Evolutionary conservation across 208 protist genomes (phyloP).

Genomic region (Porcisia hertigi): DNA sequence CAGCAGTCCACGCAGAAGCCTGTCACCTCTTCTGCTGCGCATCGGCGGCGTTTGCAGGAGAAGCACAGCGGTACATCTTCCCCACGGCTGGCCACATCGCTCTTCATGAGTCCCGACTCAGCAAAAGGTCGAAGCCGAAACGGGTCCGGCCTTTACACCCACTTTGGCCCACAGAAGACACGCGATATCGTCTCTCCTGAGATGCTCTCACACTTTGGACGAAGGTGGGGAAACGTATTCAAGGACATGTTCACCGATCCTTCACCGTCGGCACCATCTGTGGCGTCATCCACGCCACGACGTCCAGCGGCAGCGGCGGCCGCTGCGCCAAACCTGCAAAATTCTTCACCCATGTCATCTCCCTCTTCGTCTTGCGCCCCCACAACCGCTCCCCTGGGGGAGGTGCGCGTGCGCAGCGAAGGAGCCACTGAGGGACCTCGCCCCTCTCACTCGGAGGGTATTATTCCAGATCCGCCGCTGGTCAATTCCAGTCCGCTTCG

Average conservation of each 20-base stretch:
- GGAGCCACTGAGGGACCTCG: neutral
- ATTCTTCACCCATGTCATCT: neutral
- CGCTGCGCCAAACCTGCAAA: neutral
- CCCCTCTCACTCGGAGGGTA: neutral
- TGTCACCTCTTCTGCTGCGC: neutral
- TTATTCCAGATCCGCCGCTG: neutral
- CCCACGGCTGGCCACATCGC: neutral
- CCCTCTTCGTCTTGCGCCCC: neutral
- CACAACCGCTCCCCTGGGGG: neutral
- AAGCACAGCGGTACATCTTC: neutral
- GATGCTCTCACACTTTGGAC: slow-evolving; percentile 41
- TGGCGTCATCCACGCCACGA: neutral
- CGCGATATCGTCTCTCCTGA: slow-evolving; percentile 4
- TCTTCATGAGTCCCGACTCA: slow-evolving; percentile 11
- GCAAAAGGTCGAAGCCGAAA: slow-evolving; percentile 2
- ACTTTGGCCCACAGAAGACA: neutral
- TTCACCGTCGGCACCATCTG: neutral
- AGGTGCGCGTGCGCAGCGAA: neutral
- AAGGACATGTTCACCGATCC: slow-evolving; percentile 39
- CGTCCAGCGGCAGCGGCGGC: neutral
- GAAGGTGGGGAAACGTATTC: slow-evolving; percentile 57
- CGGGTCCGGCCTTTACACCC: slow-evolving; percentile 3
- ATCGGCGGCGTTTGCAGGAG: neutral
- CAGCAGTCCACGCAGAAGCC: slow-evolving; percentile 32
- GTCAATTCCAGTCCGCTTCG: neutral